Conservation (phyloP, 495 filamentous ascomycete genomes). For the Apiosordaria backusii region DNA sequence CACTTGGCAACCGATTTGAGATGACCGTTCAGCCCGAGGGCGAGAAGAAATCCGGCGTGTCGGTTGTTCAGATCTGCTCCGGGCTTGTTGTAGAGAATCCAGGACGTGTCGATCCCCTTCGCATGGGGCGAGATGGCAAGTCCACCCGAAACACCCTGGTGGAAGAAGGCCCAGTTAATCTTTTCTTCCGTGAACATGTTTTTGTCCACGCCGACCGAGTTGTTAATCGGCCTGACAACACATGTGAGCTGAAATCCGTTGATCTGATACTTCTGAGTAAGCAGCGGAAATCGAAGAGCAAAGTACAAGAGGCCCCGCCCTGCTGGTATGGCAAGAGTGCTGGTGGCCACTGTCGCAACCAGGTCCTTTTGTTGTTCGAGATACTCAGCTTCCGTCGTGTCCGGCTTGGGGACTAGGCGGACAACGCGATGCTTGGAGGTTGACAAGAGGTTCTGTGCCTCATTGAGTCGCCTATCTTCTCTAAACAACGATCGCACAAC, state of each 20-base stretch:
- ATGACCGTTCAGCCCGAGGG: conserved; percentile 92
- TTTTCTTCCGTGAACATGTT: conserved; percentile 85
- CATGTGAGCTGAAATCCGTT: conserved; percentile 84
- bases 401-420: conserved; percentile 67
- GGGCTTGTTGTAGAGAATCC: conserved; percentile 98
- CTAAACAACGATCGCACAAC: conserved; percentile 83
- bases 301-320: conserved; percentile 83
- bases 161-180: conserved; percentile 96
- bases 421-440: conserved; percentile 72
- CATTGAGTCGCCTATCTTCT: conserved; percentile 81
- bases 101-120: conserved; percentile 93
- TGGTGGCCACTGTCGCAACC: conserved; percentile 74
- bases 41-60: conserved; percentile 90
- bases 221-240: conserved; percentile 84
- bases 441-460: conserved; percentile 75
- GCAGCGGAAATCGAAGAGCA: conserved; percentile 72
- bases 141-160: conserved; percentile 87
- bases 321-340: conserved; percentile 81
- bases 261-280: conserved; percentile 87
- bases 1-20: conserved; percentile 90
- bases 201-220: conserved; percentile 83
- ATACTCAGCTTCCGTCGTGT: conserved; percentile 81
- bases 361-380: conserved; percentile 90
- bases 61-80: conserved; percentile 79
- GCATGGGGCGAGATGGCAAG: conserved; percentile 85